A percentile compares a stretch with the other conserved stretches of the same genome.
phyloP scores from a whole-genome alignment of 768 basidiomycete species.

The Candolleomyces eurysporus region DNA sequence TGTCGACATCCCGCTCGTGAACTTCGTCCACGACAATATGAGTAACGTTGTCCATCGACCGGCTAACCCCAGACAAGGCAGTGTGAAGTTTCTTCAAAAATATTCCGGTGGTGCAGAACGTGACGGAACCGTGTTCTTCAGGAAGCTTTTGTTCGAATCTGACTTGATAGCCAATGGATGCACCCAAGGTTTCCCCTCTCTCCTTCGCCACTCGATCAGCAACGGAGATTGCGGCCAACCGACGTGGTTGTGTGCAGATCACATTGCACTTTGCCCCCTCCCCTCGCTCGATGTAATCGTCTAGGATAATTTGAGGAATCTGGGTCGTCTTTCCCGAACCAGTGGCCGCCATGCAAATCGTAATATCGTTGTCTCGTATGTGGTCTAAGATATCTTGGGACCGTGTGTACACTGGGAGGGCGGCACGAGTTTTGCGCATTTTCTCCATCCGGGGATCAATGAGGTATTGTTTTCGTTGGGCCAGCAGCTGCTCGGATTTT shows the following conservation, averaged over 20 bases:
- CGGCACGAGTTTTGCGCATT: conserved; percentile 65
- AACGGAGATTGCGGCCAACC: conserved; percentile 88
- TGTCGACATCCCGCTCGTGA: conserved; percentile 93
- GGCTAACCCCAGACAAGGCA: conserved; percentile 49
- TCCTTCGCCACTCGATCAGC: conserved; percentile 91
- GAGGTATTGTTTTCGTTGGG: conserved; percentile 58
- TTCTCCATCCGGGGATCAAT: conserved; percentile 54
- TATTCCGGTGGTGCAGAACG: conserved; percentile 91
- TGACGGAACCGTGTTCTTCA: conserved; percentile 77
- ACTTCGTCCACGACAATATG: conserved; percentile 96
- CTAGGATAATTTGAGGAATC: conserved; percentile 88
- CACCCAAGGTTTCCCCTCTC: conserved; percentile 69
- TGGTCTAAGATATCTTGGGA: conserved; percentile 65
- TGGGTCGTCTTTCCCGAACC: conserved; percentile 96
- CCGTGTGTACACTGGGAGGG: conserved; percentile 75
- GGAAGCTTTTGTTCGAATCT: conserved; percentile 85
- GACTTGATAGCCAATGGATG: conserved; percentile 85
- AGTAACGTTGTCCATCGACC: conserved; percentile 71
- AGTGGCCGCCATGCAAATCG: conserved; percentile 85
- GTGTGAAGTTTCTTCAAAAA: conserved; percentile 86
- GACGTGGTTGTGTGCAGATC: conserved; percentile 89
- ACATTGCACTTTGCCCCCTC: conserved; percentile 85
- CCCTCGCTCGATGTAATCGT: conserved; percentile 74
- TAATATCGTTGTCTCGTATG: conserved; percentile 77
- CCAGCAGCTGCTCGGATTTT: conserved; percentile 59